phyloP scores from a whole-genome alignment of 495 filamentous ascomycete genomes.

The Penicillium bialowiezense region DNA sequence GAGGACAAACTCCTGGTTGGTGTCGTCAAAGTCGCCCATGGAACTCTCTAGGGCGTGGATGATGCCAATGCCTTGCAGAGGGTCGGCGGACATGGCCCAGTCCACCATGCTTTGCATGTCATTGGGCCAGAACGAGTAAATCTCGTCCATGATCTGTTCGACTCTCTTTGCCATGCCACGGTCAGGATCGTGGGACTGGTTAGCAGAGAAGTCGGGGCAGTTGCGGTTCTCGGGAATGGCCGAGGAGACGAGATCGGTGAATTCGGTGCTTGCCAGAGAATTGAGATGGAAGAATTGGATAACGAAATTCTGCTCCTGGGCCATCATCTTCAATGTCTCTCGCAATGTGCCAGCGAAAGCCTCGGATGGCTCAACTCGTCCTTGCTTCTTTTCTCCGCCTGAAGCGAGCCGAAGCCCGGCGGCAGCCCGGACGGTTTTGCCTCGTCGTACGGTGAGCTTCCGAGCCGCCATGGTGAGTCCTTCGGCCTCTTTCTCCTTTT shows the following conservation, averaged over 20 bases:
- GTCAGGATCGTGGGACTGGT: constrained; percentile 78
- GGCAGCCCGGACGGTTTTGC: constrained; percentile 76
- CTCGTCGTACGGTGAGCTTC: constrained; percentile 89
- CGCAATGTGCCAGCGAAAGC: constrained; percentile 77
- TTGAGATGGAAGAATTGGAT: constrained; percentile 90
- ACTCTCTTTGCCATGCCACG: constrained; percentile 76
- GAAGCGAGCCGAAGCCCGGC: constrained; percentile 50
- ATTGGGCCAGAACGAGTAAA: constrained; percentile 76
- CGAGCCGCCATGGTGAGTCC: constrained; percentile 73
- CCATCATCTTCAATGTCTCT: constrained; percentile 74
- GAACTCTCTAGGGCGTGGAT: constrained; percentile 75
- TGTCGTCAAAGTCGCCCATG: constrained; percentile 73
- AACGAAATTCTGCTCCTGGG: constrained; percentile 91
- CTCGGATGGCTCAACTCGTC: constrained; percentile 71
- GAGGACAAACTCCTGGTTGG: constrained; percentile 87
- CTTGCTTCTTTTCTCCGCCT: constrained; percentile 60
- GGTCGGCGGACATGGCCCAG: constrained; percentile 77
- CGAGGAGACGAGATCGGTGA: constrained; percentile 69
- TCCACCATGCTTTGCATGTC: constrained; percentile 80
- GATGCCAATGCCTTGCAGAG: constrained; percentile 88
- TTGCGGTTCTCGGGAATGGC: constrained; percentile 63
- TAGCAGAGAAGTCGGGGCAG: constrained; percentile 65
- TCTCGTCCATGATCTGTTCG: constrained; percentile 77
- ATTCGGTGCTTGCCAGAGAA: constrained; percentile 73
- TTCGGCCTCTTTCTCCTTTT: constrained; percentile 72